A percentile compares a stretch with the other conserved stretches of the same genome.
Conservation (phyloP, 768 basidiomycete species). For the Xerocomellus chrysenteron region DNA sequence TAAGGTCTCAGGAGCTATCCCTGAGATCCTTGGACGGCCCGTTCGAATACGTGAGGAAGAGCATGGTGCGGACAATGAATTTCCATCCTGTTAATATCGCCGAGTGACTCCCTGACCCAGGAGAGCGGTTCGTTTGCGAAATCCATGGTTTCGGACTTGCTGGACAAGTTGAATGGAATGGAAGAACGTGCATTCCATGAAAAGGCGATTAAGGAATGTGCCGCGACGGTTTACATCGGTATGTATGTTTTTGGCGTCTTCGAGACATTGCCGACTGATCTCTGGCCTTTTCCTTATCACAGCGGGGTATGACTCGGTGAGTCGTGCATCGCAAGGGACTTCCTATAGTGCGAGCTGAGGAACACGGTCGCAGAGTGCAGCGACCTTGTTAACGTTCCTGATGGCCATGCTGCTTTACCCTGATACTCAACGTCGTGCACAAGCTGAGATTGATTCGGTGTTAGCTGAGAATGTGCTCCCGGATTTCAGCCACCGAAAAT, state of each 20-base stretch:
- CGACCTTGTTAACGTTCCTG: constrained; percentile 25
- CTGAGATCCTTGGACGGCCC: constrained; percentile 24
- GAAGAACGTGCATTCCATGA: constrained; percentile 18
- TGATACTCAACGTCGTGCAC: constrained; percentile 30
- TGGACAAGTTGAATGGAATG: constrained; percentile 16
- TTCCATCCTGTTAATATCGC: not conserved
- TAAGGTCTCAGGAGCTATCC: constrained; percentile 28
- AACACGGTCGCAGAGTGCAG: constrained; percentile 15
- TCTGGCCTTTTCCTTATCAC: not conserved
- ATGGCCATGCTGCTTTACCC: constrained; percentile 33
- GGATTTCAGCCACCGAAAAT: constrained; percentile 27
- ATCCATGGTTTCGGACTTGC: constrained; percentile 32
- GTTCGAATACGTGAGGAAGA: constrained; percentile 28
- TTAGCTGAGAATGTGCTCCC: constrained; percentile 15
- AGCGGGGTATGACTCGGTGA: constrained; percentile 31
- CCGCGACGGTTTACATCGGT: constrained; percentile 35
- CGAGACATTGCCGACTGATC: not conserved
- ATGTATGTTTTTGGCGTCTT: not conserved
- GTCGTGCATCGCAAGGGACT: not conserved
- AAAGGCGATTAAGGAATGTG: constrained; percentile 26
- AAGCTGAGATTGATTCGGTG: constrained; percentile 30
- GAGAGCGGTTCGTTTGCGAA: constrained; percentile 21
- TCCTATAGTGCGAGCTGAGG: not conserved
- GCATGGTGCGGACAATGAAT: constrained; percentile 20
- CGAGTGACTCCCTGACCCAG: constrained; percentile 14